phyloP scores from a whole-genome alignment of 176 grass and related monocot species.

The Carex kokanica region DNA sequence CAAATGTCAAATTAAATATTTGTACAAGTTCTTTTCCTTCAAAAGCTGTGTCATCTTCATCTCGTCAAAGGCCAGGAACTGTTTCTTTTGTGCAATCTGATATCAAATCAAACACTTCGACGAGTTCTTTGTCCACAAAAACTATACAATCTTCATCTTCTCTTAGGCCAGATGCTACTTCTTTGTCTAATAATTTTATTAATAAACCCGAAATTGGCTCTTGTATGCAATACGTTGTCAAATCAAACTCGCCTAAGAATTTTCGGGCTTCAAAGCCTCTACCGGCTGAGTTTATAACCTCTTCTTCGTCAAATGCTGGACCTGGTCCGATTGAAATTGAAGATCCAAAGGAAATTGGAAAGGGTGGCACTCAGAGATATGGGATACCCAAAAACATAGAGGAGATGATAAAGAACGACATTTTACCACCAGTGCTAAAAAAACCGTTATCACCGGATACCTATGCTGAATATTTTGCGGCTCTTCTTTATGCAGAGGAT shows the following conservation, averaged over 20 bases:
- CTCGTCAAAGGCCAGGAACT: not conserved
- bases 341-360: not conserved
- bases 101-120: not conserved
- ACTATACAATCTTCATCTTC: not conserved
- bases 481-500: conserved; percentile 36
- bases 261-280: not conserved
- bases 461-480: conserved; percentile 23
- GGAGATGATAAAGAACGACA: conserved; percentile 12
- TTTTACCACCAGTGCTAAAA: conserved; percentile 13
- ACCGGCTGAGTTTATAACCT: not conserved
- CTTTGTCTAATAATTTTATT: not conserved
- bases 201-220: not conserved
- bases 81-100: not conserved
- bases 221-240: not conserved
- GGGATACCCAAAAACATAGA: conserved; percentile 25
- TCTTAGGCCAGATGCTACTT: not conserved
- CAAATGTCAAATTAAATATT: not conserved
- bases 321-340: too few species aligned
- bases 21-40: not conserved
- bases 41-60: not conserved
- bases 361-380: conserved; percentile 7
- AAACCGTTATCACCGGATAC: not conserved
- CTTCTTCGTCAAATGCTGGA: not conserved
- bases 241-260: not conserved
- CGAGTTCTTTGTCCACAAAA: not conserved